These are phyloP conservation scores for Cochlearia excelsa DNA, from an alignment of 345 rosid genomes.

Conservation along the genomic window DNA sequence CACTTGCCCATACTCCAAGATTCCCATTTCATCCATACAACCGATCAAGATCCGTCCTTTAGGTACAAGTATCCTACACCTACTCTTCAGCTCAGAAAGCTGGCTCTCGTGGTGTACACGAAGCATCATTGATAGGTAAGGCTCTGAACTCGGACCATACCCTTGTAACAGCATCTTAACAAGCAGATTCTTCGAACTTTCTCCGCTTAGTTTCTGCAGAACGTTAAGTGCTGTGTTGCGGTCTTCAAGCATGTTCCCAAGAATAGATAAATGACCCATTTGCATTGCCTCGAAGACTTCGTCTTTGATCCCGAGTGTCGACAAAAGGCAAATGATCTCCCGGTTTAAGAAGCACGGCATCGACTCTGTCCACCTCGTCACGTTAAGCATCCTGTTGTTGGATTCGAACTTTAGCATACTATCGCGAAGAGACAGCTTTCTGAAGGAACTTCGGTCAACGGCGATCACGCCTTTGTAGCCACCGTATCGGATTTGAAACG, in stretches of 20 bases:
- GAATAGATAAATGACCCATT: constrained; percentile 51
- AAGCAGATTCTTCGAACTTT: constrained; percentile 50
- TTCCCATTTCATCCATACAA: constrained; percentile 80
- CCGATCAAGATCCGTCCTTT: constrained; percentile 81
- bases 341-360: constrained; percentile 90
- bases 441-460: constrained; percentile 68
- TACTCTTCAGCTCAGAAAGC: constrained; percentile 61
- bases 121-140: constrained; percentile 90
- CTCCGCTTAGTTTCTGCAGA: constrained; percentile 57
- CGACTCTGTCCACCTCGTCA: constrained; percentile 77
- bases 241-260: constrained; percentile 61
- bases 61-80: constrained; percentile 77
- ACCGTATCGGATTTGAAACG: constrained; percentile 93
- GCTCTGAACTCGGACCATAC: constrained; percentile 67
- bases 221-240: constrained; percentile 64
- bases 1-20: constrained; percentile 80
- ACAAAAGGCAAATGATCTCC: constrained; percentile 77
- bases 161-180: constrained; percentile 73
- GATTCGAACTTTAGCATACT: constrained; percentile 92
- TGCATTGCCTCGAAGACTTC: constrained; percentile 64
- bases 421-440: constrained; percentile 72
- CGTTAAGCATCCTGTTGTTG: constrained; percentile 76
- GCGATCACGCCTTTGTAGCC: constrained; percentile 94
- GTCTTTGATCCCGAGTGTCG: constrained; percentile 77
- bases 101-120: constrained; percentile 62